These are phyloP conservation scores for Neurospora sp. DNA, from an alignment of 2,329 filamentous ascomycete species.

Conservation along the genomic window DNA sequence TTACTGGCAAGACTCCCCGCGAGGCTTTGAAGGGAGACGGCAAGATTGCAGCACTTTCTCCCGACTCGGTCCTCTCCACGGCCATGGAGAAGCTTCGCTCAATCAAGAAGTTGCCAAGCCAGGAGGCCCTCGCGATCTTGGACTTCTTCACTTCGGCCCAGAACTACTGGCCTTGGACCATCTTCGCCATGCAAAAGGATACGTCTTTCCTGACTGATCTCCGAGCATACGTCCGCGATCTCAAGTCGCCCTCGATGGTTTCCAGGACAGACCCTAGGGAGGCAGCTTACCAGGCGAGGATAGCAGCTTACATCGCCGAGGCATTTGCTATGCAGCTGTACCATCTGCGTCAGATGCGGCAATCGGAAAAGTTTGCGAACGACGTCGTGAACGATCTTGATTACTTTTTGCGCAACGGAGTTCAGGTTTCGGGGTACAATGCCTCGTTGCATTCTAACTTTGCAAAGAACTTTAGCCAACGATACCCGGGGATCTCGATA, in stretches of 20 bases:
- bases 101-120: conserved; percentile 53
- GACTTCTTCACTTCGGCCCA: conserved; percentile 83
- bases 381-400: conserved; percentile 63
- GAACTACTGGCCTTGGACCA: conserved; percentile 93
- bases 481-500: conserved; percentile 65
- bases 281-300: conserved; percentile 53
- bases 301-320: conserved; percentile 77
- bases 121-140: conserved; percentile 63
- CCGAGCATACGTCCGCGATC: conserved; percentile 54
- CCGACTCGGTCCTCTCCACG: conserved; percentile 59
- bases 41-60: conserved; percentile 37
- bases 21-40: conserved; percentile 54
- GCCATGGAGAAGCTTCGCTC: conserved; percentile 62
- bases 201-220: conserved; percentile 62
- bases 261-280: conserved; percentile 45
- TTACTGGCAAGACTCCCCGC: conserved; percentile 78
- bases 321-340: conserved; percentile 88
- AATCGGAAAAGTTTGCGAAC: conserved; percentile 54
- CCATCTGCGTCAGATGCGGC: conserved; percentile 66
- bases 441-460: conserved; percentile 77
- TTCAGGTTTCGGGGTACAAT: conserved; percentile 76
- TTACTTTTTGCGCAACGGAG: conserved; percentile 71
- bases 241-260: conserved; percentile 42
- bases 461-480: conserved; percentile 69
- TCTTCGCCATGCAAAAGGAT: conserved; percentile 67